Evolutionary conservation across 1,139 yeast genomes (phyloP).

Genomic region (Lodderomyces orthopsilosis): DNA sequence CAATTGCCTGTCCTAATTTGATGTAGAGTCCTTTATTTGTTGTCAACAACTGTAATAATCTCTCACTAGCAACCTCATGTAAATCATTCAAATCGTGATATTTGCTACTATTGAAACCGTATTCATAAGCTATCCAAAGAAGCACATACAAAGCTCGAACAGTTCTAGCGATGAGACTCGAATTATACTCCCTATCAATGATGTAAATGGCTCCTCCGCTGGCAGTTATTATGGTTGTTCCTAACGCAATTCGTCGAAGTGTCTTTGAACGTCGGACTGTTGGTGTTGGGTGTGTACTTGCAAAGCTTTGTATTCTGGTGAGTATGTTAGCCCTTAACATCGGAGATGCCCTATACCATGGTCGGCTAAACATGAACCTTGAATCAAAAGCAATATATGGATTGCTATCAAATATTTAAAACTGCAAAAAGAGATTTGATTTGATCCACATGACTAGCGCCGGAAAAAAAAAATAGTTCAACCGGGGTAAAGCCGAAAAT

Average conservation of each 20-base stretch:
- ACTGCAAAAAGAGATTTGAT: neutral
- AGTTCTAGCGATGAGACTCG: conserved; percentile 53
- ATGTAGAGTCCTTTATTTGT: conserved; percentile 71
- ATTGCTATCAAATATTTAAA: neutral
- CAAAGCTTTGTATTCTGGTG: neutral
- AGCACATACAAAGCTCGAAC: conserved; percentile 48
- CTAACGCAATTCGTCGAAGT: neutral
- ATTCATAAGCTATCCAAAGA: conserved; percentile 56
- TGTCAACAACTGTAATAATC: conserved; percentile 50
- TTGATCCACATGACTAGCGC: too few species aligned
- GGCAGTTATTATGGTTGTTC: conserved; percentile 6
- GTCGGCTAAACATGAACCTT: neutral
- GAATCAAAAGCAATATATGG: neutral
- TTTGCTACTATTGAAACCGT: conserved; percentile 46
- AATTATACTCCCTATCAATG: conserved; percentile 42
- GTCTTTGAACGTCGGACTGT: neutral
- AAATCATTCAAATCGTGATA: conserved; percentile 45
- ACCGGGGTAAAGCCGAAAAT: too few species aligned
- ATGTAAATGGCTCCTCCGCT: conserved; percentile 23
- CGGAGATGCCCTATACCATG: conserved; percentile 2
- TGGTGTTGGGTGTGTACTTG: neutral
- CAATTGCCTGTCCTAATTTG: conserved; percentile 74
- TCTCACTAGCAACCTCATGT: conserved; percentile 60
- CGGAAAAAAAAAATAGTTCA: too few species aligned
- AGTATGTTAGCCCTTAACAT: neutral